phyloP scores from a whole-genome alignment of 2,329 filamentous ascomycete genomes.

The Arthrinium phaeospermum region DNA sequence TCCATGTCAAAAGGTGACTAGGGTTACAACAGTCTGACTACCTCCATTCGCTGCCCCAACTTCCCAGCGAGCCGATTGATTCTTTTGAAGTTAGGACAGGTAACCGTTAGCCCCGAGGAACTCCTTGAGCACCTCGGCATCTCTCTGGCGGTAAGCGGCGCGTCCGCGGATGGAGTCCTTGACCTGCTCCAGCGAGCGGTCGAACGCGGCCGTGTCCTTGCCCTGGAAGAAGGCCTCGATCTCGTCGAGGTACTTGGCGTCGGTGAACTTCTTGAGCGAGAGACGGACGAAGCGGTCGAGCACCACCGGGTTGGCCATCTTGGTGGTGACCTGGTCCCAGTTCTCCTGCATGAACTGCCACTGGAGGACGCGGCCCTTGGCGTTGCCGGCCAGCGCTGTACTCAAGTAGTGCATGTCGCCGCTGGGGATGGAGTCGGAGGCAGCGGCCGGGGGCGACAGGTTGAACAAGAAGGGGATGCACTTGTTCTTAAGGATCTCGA shows the following conservation, averaged over 20 bases:
- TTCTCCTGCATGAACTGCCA: slow-evolving; percentile 88
- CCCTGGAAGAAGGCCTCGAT: slow-evolving; percentile 84
- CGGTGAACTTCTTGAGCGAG: slow-evolving; percentile 79
- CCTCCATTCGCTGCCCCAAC: background rate
- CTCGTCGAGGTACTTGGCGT: slow-evolving; percentile 71
- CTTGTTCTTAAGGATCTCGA: slow-evolving; percentile 68
- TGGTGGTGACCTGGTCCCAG: slow-evolving; percentile 75
- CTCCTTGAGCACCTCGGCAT: slow-evolving; percentile 73
- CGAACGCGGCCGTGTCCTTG: slow-evolving; percentile 86
- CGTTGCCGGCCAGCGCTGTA: slow-evolving; percentile 74
- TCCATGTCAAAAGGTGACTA: background rate
- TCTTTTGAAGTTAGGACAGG: slow-evolving; percentile 21
- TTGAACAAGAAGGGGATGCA: slow-evolving; percentile 82
- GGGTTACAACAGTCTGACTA: background rate
- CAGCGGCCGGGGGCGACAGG: slow-evolving; percentile 54
- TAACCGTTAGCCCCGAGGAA: slow-evolving; percentile 71
- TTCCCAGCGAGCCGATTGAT: background rate
- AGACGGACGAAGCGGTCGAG: slow-evolving; percentile 87
- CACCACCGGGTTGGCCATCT: slow-evolving; percentile 83
- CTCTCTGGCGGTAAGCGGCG: slow-evolving; percentile 81
- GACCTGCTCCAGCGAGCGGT: slow-evolving; percentile 83
- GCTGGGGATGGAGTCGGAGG: slow-evolving; percentile 71
- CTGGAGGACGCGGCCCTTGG: slow-evolving; percentile 72
- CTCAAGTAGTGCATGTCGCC: slow-evolving; percentile 89
- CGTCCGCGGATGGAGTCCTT: slow-evolving; percentile 85